Base-by-base conservation (phyloP, 441 rosid genomes). In the Theobroma grandiflorum region DNA sequence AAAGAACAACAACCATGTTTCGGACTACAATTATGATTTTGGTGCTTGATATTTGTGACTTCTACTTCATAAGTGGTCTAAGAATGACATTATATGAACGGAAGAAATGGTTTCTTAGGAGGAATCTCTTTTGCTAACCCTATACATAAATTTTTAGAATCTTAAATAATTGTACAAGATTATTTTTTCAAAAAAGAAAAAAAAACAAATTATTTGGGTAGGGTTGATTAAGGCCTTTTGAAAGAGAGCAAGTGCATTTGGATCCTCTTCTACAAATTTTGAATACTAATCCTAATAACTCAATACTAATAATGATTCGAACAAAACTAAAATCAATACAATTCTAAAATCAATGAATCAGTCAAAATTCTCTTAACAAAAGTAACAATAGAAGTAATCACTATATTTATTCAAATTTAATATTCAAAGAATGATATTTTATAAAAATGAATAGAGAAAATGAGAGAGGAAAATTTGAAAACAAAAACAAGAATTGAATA, bases 61-160 rank as follows among this genome's bases (percentile, higher is more conserved):
- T 68, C 35, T 71, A 43, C 49, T 72, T 55, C 50, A 38, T 50
- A 14, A 20, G 38, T 73, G 65, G 52, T 57, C 37, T 20, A 73
- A 57, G 57, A 38, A 11, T n/a, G 47, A 20, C 76, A 6, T 72
- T n/a, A n/a, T 55, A 37, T 72, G 6, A n/a, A 55, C 33, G 35
- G 64, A 18, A 37, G 76, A 72, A 26, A 59, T 22, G 42, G 26
- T 58, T 59, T 58, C 55, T 59, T 59, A 20, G 77, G 77, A 58
- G 78, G 26, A 20, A 16, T 49, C 52, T 45, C 45, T 18, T 70
- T 47, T n/a, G 0, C n/a, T 37, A 42, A 8, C 22, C 47, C 8
- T 82, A 79, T 79, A 42, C 37, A 52, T 74, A 67, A 35, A 50
- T 67, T 22, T 37, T 35, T 68, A 14, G 37, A 61, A 69, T 38